phyloP scores from a whole-genome alignment of 2,329 filamentous ascomycete species.

The Thielaviopsis musarum region DNA sequence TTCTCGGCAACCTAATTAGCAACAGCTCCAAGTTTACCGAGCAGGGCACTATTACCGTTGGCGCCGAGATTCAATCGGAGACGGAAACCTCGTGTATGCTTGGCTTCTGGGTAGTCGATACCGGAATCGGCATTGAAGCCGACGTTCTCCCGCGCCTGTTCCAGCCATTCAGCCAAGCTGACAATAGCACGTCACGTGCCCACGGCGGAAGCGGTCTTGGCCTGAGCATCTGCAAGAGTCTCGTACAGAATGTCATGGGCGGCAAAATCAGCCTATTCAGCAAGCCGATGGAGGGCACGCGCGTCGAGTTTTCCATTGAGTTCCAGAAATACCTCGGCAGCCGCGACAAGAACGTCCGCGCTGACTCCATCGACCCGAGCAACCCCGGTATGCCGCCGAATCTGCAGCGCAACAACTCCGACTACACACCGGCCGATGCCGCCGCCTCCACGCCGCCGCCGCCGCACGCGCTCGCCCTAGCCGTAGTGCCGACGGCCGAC shows the following conservation, averaged over 20 bases:
- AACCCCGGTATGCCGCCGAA: not conserved
- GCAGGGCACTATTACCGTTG: slow-evolving; percentile 69
- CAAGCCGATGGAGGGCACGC: slow-evolving; percentile 52
- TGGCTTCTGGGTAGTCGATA: slow-evolving; percentile 76
- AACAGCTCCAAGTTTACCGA: slow-evolving; percentile 94
- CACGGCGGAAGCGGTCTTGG: slow-evolving; percentile 87
- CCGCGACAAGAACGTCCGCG: slow-evolving; percentile 14
- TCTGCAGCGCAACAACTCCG: not conserved
- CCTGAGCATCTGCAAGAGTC: slow-evolving; percentile 83
- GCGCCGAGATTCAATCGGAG: slow-evolving; percentile 55
- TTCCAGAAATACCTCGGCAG: slow-evolving; percentile 56
- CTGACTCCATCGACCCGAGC: not conserved
- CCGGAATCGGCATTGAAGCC: slow-evolving; percentile 76
- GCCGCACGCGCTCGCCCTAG: slow-evolving; percentile 43
- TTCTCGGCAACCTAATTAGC: slow-evolving; percentile 67
- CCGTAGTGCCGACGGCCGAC: slow-evolving; percentile 55
- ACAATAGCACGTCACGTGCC: slow-evolving; percentile 75
- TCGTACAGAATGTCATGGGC: slow-evolving; percentile 84
- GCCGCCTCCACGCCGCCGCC: not conserved
- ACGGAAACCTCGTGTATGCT: slow-evolving; percentile 53
- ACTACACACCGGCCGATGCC: not conserved
- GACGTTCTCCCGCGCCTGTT: slow-evolving; percentile 75
- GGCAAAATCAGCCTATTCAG: slow-evolving; percentile 73
- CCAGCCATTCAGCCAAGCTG: slow-evolving; percentile 82
- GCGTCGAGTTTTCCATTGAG: slow-evolving; percentile 61